A percentile compares a stretch with the other conserved stretches of the same genome.
Evolutionary conservation across 1,139 yeast species (phyloP).

Genomic region (Blastobotrys illinoisensis): DNA sequence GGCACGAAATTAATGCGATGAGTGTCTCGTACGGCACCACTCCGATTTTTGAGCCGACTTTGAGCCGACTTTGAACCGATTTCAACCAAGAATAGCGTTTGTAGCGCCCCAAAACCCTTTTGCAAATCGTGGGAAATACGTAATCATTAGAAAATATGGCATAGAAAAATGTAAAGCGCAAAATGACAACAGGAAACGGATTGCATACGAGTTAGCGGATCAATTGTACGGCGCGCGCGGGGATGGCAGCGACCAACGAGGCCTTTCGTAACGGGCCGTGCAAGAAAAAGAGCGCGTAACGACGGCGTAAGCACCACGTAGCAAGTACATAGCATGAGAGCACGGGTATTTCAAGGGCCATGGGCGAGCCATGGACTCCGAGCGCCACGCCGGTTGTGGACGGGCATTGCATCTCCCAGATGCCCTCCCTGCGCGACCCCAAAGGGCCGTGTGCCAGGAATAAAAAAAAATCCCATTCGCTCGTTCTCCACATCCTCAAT

Average conservation of each 20-base stretch:
- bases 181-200: too few species aligned
- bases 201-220: too few species aligned
- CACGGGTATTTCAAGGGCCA: neutral
- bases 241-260: too few species aligned
- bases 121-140: too few species aligned
- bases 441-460: neutral
- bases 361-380: neutral
- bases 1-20: neutral
- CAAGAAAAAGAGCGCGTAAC: neutral
- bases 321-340: neutral
- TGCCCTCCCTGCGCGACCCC: neutral
- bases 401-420: neutral
- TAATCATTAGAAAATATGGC: too few species aligned
- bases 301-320: too few species aligned
- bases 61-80: too few species aligned
- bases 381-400: neutral
- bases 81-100: too few species aligned
- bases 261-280: neutral
- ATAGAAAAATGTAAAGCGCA: too few species aligned
- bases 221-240: neutral
- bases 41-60: too few species aligned
- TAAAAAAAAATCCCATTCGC: neutral
- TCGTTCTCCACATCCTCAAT: constrained; percentile 3
- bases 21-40: neutral
- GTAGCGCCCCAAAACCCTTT: too few species aligned